phyloP scores from a whole-genome alignment of 495 filamentous ascomycete species.

The Neurospora pannonica region DNA sequence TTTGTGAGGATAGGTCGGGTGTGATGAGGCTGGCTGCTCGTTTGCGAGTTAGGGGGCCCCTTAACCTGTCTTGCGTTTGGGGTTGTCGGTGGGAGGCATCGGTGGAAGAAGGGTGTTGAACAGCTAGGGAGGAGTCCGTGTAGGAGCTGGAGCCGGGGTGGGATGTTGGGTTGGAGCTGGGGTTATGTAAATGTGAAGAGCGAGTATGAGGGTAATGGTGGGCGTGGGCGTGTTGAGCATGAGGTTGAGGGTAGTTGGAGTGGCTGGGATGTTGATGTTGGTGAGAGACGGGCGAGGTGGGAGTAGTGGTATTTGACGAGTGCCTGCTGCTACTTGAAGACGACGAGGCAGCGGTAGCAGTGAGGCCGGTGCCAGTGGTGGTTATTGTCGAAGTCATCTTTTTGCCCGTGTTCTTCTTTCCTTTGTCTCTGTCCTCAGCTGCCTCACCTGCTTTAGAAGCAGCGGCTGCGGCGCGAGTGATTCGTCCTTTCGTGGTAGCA shows the following conservation, averaged over 20 bases:
- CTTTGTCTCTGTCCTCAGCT: not conserved
- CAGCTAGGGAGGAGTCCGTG: not conserved
- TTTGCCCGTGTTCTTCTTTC: not conserved
- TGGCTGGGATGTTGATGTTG: not conserved
- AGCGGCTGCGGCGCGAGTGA: not conserved
- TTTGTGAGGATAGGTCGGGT: not conserved
- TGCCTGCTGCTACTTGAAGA: not conserved
- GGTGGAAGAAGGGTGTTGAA: not conserved
- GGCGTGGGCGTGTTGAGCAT: too few species aligned
- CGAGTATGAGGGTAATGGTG: too few species aligned
- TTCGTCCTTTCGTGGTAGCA: not conserved
- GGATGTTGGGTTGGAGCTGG: too few species aligned
- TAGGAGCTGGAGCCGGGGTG: not conserved
- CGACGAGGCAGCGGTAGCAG: not conserved
- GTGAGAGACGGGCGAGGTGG: not conserved
- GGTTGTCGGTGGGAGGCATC: not conserved
- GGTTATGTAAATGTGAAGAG: too few species aligned
- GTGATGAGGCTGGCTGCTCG: constrained; percentile 13
- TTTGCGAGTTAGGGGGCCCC: constrained; percentile 28
- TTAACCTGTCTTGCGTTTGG: not conserved
- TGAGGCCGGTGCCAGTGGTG: not conserved
- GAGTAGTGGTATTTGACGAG: not conserved
- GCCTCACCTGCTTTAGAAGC: not conserved
- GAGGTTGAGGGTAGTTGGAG: too few species aligned
- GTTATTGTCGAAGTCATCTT: not conserved